These are phyloP conservation scores for Klebsormidium nitens DNA, from an alignment of 139 green algal genomes.

Conservation along the genomic window DNA sequence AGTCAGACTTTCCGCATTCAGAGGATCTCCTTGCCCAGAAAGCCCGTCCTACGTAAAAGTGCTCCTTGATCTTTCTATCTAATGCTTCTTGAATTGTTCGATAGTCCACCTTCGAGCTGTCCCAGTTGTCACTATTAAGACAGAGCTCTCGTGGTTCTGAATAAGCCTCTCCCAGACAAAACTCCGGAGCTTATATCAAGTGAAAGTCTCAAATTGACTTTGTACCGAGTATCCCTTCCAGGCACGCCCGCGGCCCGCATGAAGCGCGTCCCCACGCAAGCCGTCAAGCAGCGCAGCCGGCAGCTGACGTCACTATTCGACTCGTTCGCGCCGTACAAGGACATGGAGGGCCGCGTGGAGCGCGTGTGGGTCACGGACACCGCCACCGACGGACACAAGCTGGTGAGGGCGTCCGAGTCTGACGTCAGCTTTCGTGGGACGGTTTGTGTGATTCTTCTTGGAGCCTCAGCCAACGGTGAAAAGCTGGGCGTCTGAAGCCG, in stretches of 20 bases:
- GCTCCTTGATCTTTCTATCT: too few species aligned
- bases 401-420: conserved; percentile 45
- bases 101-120: too few species aligned
- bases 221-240: too few species aligned
- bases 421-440: not conserved
- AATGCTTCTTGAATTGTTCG: too few species aligned
- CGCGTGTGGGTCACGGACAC: conserved; percentile 75
- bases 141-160: too few species aligned
- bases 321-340: conserved; percentile 53
- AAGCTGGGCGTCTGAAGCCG: not conserved
- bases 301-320: conserved; percentile 64
- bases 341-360: conserved; percentile 58
- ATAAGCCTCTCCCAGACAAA: too few species aligned
- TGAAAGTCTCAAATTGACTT: too few species aligned
- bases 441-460: not conserved
- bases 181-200: too few species aligned
- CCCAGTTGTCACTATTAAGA: too few species aligned
- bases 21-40: too few species aligned
- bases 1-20: too few species aligned
- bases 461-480: not conserved
- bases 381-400: conserved; percentile 61
- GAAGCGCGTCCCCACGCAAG: conserved; percentile 56
- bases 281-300: conserved; percentile 51
- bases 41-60: too few species aligned
- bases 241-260: conserved; percentile 87